Conservation (phyloP, 164 flowering plant species). For the Litsea cubeba region DNA sequence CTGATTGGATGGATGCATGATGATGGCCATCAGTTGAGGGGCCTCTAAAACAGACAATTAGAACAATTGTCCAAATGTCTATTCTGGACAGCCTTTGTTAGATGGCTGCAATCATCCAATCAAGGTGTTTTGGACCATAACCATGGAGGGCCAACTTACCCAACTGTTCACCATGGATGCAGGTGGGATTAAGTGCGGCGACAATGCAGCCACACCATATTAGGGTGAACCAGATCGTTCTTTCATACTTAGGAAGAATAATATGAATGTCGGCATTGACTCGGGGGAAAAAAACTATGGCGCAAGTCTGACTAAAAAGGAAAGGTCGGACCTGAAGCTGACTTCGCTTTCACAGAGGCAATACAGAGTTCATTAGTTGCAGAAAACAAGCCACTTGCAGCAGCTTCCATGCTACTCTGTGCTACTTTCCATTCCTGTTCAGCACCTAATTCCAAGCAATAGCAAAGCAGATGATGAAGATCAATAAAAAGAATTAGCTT, state of each 20-base stretch:
- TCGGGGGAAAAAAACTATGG: too few species aligned
- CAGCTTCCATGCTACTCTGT: conserved; percentile 78
- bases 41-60: background rate
- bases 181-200: background rate
- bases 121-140: background rate
- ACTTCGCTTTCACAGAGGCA: conserved; percentile 73
- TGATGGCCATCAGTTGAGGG: background rate
- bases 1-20: background rate
- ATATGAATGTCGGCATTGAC: background rate
- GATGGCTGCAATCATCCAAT: background rate
- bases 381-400: conserved; percentile 60
- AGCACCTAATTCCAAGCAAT: conserved; percentile 42
- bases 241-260: background rate
- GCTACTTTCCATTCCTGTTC: conserved; percentile 91
- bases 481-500: background rate
- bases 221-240: background rate
- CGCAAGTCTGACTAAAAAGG: background rate
- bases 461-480: background rate
- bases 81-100: background rate
- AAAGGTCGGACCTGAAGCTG: conserved; percentile 67
- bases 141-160: background rate
- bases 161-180: background rate
- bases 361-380: conserved; percentile 66
- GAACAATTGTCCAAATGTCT: background rate
- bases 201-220: background rate